Evolutionary conservation across 768 basidiomycete genomes (phyloP).

Genomic region (Crassisporium funariophilum): DNA sequence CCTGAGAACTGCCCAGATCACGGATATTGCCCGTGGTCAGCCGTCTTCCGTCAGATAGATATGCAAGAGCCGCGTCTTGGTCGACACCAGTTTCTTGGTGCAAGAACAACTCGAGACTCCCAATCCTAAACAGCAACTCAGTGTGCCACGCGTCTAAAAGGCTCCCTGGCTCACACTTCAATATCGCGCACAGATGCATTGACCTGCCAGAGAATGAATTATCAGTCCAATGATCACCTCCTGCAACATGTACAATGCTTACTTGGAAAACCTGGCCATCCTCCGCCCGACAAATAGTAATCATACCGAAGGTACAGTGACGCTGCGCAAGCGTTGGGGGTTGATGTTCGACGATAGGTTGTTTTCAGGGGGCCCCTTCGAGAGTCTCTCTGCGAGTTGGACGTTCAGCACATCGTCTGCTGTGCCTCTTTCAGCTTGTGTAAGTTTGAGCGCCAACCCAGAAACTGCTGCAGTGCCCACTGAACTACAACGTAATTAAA

Average conservation of each 20-base stretch:
- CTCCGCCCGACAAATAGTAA: conserved; percentile 67
- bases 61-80: conserved; percentile 70
- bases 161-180: conserved; percentile 53
- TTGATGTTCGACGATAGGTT: no score
- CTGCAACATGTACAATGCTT: conserved; percentile 8
- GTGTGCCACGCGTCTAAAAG: conserved; percentile 3
- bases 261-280: conserved; percentile 66
- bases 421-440: no score
- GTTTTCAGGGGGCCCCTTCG: no score
- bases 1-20: conserved; percentile 72
- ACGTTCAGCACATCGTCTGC: no score
- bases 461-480: no score
- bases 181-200: conserved; percentile 75
- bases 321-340: no score
- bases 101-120: conserved; percentile 71
- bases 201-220: conserved; percentile 37
- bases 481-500: no score
- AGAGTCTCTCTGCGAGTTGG: no score
- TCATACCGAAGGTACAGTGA: conserved; percentile 51
- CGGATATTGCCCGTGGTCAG: conserved; percentile 71
- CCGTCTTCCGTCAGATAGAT: conserved; percentile 78
- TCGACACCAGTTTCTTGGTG: conserved; percentile 73
- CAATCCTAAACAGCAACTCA: conserved; percentile 43
- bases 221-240: no score
- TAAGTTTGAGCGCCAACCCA: no score